A percentile compares a stretch with the other conserved stretches of the same genome.
These are phyloP conservation scores for Pterocarpus macrocarpus DNA, from an alignment of 306 rosid genomes.

Conservation along the genomic window DNA sequence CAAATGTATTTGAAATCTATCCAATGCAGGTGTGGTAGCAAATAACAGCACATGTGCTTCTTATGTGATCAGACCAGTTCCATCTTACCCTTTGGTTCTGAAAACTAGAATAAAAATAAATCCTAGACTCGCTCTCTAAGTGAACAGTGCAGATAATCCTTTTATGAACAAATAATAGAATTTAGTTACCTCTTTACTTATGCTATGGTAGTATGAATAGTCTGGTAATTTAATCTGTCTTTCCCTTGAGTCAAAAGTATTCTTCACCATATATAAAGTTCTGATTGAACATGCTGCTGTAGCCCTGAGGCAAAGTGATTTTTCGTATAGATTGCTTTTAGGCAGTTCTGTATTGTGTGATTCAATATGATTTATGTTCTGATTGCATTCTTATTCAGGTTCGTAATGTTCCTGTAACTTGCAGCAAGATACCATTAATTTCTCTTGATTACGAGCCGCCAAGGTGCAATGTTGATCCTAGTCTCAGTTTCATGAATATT, in stretches of 20 bases:
- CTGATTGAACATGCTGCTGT: slow-evolving; percentile 12
- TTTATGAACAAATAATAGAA: not conserved
- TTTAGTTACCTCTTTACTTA: not conserved
- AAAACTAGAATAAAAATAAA: too few relatives aligned
- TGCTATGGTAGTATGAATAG: not conserved
- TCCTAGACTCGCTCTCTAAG: too few relatives aligned
- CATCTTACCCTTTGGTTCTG: too few relatives aligned
- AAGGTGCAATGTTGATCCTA: slow-evolving; percentile 57
- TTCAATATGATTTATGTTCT: slow-evolving; percentile 14
- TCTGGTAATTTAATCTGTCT: not conserved
- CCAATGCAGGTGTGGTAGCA: not conserved
- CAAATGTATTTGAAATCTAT: not conserved
- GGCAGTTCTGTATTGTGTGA: not conserved
- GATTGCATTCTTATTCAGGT: slow-evolving; percentile 67
- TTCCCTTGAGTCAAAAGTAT: not conserved
- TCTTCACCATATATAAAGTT: not conserved
- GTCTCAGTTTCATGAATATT: slow-evolving; percentile 34
- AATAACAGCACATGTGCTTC: slow-evolving; percentile 11
- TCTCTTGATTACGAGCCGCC: slow-evolving; percentile 96
- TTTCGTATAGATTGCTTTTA: not conserved
- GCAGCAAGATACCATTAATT: slow-evolving; percentile 80
- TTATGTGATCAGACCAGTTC: not conserved
- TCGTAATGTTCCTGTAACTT: slow-evolving; percentile 82
- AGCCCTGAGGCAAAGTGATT: not conserved
- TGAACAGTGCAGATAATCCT: too few relatives aligned